A percentile compares a stretch with the other conserved stretches of the same genome.
These are phyloP conservation scores for Tardiomyces blankii DNA, from an alignment of 1,139 yeast species.

Conservation along the genomic window DNA sequence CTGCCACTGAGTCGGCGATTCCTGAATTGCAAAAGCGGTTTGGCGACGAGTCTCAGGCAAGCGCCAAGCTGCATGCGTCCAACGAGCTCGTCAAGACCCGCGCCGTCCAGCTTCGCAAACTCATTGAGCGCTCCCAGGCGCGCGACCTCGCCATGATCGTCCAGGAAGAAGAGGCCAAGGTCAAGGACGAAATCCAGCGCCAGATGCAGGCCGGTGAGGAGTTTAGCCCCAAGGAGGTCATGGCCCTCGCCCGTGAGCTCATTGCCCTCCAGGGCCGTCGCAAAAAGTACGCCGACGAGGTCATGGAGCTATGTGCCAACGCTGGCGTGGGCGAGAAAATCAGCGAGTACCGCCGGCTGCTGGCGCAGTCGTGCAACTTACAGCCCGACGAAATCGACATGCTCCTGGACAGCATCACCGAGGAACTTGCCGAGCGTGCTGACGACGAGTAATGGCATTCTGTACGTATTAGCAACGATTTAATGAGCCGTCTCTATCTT, in stretches of 20 bases:
- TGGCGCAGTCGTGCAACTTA: conserved; percentile 75
- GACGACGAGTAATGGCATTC: conserved; percentile 4
- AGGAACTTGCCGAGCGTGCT: conserved; percentile 22
- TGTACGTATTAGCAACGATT: neutral
- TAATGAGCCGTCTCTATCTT: neutral
- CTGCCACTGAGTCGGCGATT: conserved; percentile 22
- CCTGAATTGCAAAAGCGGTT: conserved; percentile 20
- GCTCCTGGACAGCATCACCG: conserved; percentile 47
- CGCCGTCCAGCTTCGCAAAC: conserved; percentile 28
- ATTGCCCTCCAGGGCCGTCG: conserved; percentile 38
- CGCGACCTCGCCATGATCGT: conserved; percentile 39
- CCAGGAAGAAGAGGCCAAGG: conserved; percentile 34
- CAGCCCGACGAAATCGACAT: conserved; percentile 72
- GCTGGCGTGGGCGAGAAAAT: conserved; percentile 46
- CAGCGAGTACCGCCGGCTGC: conserved; percentile 69
- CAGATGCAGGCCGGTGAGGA: conserved; percentile 6
- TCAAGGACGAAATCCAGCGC: conserved; percentile 20
- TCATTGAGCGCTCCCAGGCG: conserved; percentile 47
- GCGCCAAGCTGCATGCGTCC: conserved; percentile 17
- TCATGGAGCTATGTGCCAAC: conserved; percentile 36
- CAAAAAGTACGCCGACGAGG: conserved; percentile 32
- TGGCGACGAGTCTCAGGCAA: conserved; percentile 21
- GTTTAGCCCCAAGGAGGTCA: conserved; percentile 12
- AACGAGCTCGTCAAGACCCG: conserved; percentile 21
- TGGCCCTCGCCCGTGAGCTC: conserved; percentile 31